A percentile compares a stretch with the other conserved stretches of the same genome.
These are phyloP conservation scores for Corchorus olitorius DNA, from an alignment of 345 rosid species.

Conservation along the genomic window DNA sequence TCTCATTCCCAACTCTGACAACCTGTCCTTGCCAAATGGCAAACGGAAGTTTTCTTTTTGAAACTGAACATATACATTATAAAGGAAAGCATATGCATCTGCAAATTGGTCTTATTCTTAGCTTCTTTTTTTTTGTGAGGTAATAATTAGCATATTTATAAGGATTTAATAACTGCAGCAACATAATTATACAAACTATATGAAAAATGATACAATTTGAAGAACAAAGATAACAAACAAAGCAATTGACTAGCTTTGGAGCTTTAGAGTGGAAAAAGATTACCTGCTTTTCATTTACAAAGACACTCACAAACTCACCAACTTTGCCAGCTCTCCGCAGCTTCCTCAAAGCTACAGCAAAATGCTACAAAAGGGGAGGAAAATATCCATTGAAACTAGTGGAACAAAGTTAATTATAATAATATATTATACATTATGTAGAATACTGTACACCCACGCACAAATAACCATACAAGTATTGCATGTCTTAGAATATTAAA, in stretches of 20 bases:
- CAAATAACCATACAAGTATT: not conserved
- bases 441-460: slow-evolving; percentile 2
- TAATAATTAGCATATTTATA: not conserved
- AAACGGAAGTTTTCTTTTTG: not conserved
- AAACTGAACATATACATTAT: not conserved
- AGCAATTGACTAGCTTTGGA: not conserved
- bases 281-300: slow-evolving; percentile 96
- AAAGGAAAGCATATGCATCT: slow-evolving; percentile 1
- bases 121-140: too few relatives aligned
- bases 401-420: not conserved
- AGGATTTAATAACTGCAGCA: not conserved
- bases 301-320: slow-evolving; percentile 90
- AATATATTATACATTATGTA: not conserved
- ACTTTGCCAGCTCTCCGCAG: slow-evolving; percentile 89
- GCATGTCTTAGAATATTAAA: not conserved
- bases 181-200: not conserved
- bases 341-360: slow-evolving; percentile 69
- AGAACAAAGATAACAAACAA: not conserved
- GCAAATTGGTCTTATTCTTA: not conserved
- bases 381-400: slow-evolving; percentile 20
- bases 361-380: slow-evolving; percentile 45
- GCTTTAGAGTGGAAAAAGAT: slow-evolving; percentile 19
- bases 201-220: not conserved
- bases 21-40: not conserved
- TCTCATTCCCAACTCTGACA: not conserved